A percentile compares a stretch with the other conserved stretches of the same genome.
These are phyloP conservation scores for Leccinum disarticulatum DNA, from an alignment of 768 basidiomycete species.

Conservation along the genomic window DNA sequence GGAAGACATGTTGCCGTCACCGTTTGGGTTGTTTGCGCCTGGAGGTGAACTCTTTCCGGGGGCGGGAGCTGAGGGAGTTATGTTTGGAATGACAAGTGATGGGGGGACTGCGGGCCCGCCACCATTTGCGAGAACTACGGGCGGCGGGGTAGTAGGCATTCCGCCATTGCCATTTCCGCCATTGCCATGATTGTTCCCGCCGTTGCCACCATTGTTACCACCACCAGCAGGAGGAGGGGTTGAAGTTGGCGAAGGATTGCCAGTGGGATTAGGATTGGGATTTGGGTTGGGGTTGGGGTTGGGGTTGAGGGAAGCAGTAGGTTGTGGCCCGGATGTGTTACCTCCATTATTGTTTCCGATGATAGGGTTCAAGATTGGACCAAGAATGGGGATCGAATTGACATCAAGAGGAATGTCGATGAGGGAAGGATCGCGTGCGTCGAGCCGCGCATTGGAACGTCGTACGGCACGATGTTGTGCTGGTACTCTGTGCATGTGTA, in stretches of 20 bases:
- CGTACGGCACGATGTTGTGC: slow-evolving; percentile 12
- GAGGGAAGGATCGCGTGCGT: slow-evolving; percentile 41
- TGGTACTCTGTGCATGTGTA: slow-evolving; percentile 15
- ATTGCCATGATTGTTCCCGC: not conserved
- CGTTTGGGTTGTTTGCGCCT: not conserved
- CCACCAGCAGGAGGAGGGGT: slow-evolving; percentile 1
- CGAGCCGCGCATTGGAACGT: slow-evolving; percentile 19
- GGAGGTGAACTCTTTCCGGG: not conserved
- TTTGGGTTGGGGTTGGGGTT: slow-evolving; percentile 1
- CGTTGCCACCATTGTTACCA: not conserved
- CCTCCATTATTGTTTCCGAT: slow-evolving; percentile 21
- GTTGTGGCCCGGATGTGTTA: not conserved
- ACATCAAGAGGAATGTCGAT: slow-evolving; percentile 34
- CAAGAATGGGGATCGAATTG: slow-evolving; percentile 39
- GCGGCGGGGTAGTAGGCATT: not conserved
- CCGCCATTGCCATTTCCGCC: slow-evolving; percentile 3
- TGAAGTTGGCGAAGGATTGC: not conserved
- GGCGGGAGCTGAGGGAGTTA: not conserved
- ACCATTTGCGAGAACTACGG: not conserved
- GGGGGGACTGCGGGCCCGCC: slow-evolving; percentile 3
- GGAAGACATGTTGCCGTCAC: not conserved
- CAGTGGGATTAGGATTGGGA: not conserved
- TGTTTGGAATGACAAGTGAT: not conserved
- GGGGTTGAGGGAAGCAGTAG: slow-evolving; percentile 5
- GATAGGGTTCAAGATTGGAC: slow-evolving; percentile 37